A percentile compares a stretch with the other conserved stretches of the same genome.
Evolutionary conservation across 306 rosid species (phyloP).

Genomic region (Luffa acutangula): DNA sequence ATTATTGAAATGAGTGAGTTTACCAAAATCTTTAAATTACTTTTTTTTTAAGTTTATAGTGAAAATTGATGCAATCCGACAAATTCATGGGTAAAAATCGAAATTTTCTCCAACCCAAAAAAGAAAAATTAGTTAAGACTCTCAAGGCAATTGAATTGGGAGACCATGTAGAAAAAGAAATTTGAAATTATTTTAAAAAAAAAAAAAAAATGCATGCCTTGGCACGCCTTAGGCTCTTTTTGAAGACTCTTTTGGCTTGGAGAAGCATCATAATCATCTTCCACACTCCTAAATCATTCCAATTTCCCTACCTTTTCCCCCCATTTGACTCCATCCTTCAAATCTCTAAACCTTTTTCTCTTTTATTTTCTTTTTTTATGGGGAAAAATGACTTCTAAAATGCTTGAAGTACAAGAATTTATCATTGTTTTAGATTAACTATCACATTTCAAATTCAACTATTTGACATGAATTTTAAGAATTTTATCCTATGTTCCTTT

Average conservation of each 20-base stretch:
- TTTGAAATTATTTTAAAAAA: neutral
- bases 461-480: neutral
- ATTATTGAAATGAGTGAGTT: no score
- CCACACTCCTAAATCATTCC: conserved; percentile 76
- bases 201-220: conserved; percentile 9
- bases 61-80: no score
- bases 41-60: no score
- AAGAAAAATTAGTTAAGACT: neutral
- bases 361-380: neutral
- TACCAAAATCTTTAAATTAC: no score
- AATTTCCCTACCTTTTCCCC: conserved; percentile 15
- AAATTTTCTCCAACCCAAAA: no score
- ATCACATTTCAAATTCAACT: neutral
- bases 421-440: neutral
- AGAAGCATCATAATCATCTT: conserved; percentile 39
- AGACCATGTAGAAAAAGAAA: neutral
- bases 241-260: conserved; percentile 14
- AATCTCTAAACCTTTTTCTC: neutral
- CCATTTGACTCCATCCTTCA: conserved; percentile 11
- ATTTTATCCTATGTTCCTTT: neutral
- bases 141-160: neutral
- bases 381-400: neutral
- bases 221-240: conserved; percentile 48
- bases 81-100: no score
- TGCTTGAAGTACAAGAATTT: conserved; percentile 1